These are phyloP conservation scores for Fusarium virguliforme DNA, from an alignment of 2,329 filamentous ascomycete genomes.

Conservation along the genomic window DNA sequence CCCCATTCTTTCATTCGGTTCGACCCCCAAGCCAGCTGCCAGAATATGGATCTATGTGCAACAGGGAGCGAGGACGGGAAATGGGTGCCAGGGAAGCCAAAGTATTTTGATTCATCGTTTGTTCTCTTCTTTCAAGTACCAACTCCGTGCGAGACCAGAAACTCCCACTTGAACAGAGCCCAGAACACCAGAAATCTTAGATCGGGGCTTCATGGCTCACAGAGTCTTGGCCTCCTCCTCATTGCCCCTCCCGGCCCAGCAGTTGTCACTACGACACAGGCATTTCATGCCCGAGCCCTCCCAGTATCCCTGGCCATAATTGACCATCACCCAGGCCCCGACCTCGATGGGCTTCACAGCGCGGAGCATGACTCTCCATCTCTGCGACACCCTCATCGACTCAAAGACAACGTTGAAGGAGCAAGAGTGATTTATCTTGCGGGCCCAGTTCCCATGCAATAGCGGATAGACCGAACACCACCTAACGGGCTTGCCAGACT, in stretches of 20 bases:
- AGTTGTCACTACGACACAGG: background rate
- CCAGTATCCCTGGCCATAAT: slow-evolving; percentile 12
- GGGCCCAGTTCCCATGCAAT: slow-evolving; percentile 14
- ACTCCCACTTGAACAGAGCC: too few species aligned
- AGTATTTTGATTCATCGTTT: too few species aligned
- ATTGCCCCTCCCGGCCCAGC: background rate
- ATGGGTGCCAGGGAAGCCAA: too few species aligned
- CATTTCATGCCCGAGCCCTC: background rate
- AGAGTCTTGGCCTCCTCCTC: too few species aligned
- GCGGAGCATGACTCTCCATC: slow-evolving; percentile 20
- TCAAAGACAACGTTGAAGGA: background rate
- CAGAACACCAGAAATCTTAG: too few species aligned
- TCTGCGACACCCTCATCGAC: slow-evolving; percentile 9
- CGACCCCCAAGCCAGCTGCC: too few species aligned
- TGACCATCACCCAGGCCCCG: background rate
- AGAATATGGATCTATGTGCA: too few species aligned
- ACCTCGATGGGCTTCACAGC: slow-evolving; percentile 1
- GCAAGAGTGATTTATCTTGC: slow-evolving; percentile 30
- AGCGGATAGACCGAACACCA: slow-evolving; percentile 13
- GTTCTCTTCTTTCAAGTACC: too few species aligned
- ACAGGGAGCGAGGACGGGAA: too few species aligned
- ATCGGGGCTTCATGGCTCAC: too few species aligned
- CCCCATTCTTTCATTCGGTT: too few species aligned
- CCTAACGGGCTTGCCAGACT: background rate
- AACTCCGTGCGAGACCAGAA: too few species aligned